phyloP scores from a whole-genome alignment of 1,284 basidiomycete genomes.

The Pulchroboletus neoregius region DNA sequence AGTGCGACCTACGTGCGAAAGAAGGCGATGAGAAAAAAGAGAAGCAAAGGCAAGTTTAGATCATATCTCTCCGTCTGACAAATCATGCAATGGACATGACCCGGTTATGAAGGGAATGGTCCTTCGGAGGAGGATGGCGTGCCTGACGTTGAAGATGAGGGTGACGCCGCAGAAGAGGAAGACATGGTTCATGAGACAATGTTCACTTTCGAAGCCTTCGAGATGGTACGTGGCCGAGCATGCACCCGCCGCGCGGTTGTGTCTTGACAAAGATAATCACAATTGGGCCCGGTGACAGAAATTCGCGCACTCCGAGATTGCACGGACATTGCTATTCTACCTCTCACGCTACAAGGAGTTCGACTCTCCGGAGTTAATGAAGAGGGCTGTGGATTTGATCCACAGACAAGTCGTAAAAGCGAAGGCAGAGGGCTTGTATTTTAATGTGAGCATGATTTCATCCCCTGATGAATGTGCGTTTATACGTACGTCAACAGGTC shows the following conservation, averaged over 20 bases:
- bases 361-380: constrained; percentile 75
- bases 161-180: constrained; percentile 54
- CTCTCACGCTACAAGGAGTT: constrained; percentile 81
- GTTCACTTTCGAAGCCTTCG: constrained; percentile 87
- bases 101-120: constrained; percentile 32
- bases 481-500: constrained; percentile 51
- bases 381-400: constrained; percentile 79
- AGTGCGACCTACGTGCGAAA: constrained; percentile 74
- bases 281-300: constrained; percentile 45
- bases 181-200: constrained; percentile 75
- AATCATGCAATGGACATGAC: constrained; percentile 15
- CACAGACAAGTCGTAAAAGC: constrained; percentile 86
- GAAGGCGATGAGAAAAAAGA: constrained; percentile 50
- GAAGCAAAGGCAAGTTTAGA: constrained; percentile 42
- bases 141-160: constrained; percentile 64
- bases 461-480: constrained; percentile 8
- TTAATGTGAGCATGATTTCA: constrained; percentile 59
- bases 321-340: constrained; percentile 78
- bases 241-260: constrained; percentile 16
- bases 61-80: constrained; percentile 14
- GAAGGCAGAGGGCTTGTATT: constrained; percentile 89
- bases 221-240: constrained; percentile 58
- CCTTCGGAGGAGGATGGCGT: constrained; percentile 55
- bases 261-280: constrained; percentile 14
- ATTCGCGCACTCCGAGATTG: constrained; percentile 82